Percentiles rank a stretch among this genome's conserved stretches.
Conservation (phyloP, 345 rosid species). For the Rhodomyrtus tomentosa region DNA sequence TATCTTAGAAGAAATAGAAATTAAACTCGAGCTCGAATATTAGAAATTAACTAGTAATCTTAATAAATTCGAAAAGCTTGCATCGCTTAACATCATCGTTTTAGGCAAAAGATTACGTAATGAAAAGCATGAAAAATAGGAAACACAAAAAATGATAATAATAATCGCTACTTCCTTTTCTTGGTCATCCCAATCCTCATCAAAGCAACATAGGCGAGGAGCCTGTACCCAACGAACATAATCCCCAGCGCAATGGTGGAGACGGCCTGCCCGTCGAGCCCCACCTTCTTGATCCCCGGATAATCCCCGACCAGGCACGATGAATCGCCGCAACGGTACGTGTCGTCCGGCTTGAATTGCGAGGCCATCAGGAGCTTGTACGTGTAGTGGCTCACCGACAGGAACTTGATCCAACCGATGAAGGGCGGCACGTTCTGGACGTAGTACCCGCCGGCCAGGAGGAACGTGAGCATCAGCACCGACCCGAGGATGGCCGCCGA, state of each 20-base stretch:
- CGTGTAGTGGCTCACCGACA: constrained; percentile 26
- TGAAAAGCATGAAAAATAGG: neutral
- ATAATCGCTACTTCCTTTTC: neutral
- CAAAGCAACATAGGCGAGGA: constrained; percentile 39
- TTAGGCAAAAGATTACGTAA: neutral
- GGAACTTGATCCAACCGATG: constrained; percentile 33
- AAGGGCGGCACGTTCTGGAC: constrained; percentile 38
- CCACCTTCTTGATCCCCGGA: constrained; percentile 24
- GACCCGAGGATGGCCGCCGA: constrained; percentile 27
- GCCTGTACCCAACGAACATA: constrained; percentile 31
- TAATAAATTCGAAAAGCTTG: neutral
- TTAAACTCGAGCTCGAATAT: neutral
- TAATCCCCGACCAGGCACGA: constrained; percentile 35
- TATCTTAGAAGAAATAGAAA: rapidly evolving
- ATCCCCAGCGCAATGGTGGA: constrained; percentile 20
- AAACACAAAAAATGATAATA: neutral
- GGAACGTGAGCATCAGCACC: constrained; percentile 22
- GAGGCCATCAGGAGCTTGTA: constrained; percentile 35
- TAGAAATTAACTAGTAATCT: neutral
- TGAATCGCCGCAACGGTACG: constrained; percentile 10
- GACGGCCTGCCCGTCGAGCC: constrained; percentile 19
- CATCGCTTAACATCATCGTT: neutral
- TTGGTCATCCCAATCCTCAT: constrained; percentile 24
- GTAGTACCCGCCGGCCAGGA: constrained; percentile 37
- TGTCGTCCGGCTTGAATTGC: constrained; percentile 22